Base-by-base conservation (phyloP, 2,329 filamentous ascomycete species). In the Aspergillus tubingensis region DNA sequence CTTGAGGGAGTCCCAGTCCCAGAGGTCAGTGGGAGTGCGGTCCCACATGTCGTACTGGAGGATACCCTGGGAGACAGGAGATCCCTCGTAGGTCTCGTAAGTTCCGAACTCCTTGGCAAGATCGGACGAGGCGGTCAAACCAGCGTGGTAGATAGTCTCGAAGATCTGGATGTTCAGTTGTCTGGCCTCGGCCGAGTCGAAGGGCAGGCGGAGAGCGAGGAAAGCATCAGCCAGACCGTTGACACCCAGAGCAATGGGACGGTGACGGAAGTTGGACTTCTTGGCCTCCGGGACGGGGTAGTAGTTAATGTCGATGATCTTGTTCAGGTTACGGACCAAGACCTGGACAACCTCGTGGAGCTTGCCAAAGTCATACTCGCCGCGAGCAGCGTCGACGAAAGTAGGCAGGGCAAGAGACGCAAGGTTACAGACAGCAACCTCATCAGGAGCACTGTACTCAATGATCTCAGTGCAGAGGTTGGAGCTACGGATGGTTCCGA, bases 21-120 rank as follows among this genome's bases (percentile, higher is more conserved):
- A 99, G 21, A 99, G 89, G 69, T 96, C 91, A 43, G 91, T 90
- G 7, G 95, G 95, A 59, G 89, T 96, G 62, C 96, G 91, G 72
- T 91, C 88, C 95, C 95, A 99, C 92, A 99, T 96, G 78, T 99
- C 95, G 72, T 95, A 98, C 79, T 99, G 95, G 44, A 99, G 91
- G 71, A 96, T 91, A 64, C 95, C 95, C 80, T 98, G 88, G 1
- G 95, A 98, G 61, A 95, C 90, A 30, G 95, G 95, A 27, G 92
- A 97, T 64, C 95, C 95, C 76, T 94, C 86, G 76, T 97, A 99
- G 3, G 92, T 92, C 68, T 89, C 85, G 79, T 99, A 99, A 5
- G 92, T 79, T 3, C 95, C 95, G 60, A 93, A 80, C 68, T 90
- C 82, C 82, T 92, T 90, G 64, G 95, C 92, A 66, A 98, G 81